phyloP scores from a whole-genome alignment of 345 rosid genomes.

The Camelina laxa region DNA sequence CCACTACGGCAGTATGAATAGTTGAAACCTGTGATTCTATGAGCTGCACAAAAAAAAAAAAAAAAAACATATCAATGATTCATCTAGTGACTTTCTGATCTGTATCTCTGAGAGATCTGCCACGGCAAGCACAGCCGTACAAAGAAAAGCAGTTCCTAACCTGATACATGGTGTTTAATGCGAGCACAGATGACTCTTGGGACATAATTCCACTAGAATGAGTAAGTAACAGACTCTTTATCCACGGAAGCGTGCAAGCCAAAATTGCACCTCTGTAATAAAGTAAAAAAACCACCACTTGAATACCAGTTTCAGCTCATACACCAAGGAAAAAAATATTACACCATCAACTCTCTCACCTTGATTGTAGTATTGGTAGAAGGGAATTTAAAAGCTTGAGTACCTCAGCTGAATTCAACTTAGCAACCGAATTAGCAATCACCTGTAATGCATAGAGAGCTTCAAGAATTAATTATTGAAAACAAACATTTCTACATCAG shows the following conservation, averaged over 20 bases:
- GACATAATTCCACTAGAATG: conserved; percentile 89
- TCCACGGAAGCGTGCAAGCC: conserved; percentile 91
- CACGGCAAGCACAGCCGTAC: conserved; percentile 2
- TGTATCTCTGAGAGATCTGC: background rate
- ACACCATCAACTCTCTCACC: conserved; percentile 53
- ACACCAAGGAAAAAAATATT: background rate
- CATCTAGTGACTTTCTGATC: background rate
- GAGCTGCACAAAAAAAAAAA: conserved; percentile 55
- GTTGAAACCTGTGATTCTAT: conserved; percentile 82
- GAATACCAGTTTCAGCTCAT: conserved; percentile 14
- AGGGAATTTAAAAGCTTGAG: conserved; percentile 77
- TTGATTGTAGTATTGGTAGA: conserved; percentile 70
- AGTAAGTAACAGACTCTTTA: conserved; percentile 75
- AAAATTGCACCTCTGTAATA: conserved; percentile 82
- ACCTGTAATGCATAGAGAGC: conserved; percentile 53
- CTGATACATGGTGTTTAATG: conserved; percentile 88
- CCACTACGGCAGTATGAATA: conserved; percentile 64
- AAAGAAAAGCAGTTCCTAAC: conserved; percentile 44
- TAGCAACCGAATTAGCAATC: conserved; percentile 77
- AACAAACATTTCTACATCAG: background rate
- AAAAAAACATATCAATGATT: conserved; percentile 4
- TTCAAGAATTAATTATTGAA: background rate
- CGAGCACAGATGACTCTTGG: conserved; percentile 72
- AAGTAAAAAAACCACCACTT: background rate
- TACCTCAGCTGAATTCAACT: conserved; percentile 75